These are phyloP conservation scores for Clarireedia paspali DNA, from an alignment of 2,329 filamentous ascomycete genomes.

Conservation along the genomic window DNA sequence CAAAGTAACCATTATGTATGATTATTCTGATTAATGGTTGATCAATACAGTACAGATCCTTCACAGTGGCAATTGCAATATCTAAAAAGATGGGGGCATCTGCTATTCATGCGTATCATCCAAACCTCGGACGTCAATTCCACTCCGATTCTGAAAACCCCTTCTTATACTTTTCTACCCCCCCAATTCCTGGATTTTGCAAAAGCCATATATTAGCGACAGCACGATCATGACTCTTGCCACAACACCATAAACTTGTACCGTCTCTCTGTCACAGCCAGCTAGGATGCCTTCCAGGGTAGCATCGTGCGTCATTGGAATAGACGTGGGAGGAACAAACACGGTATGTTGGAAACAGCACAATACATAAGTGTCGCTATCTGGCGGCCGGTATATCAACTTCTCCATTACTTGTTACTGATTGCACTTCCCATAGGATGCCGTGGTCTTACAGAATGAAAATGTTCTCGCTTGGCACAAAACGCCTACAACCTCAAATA, in stretches of 20 bases:
- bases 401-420: not conserved
- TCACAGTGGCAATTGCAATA: too few species aligned
- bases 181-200: too few species aligned
- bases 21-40: not conserved
- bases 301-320: constrained; percentile 23
- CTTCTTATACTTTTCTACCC: too few species aligned
- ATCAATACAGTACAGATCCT: not conserved
- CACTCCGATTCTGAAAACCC: too few species aligned
- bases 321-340: constrained; percentile 55
- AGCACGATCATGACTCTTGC: too few species aligned
- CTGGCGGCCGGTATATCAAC: not conserved
- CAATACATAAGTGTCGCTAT: too few species aligned
- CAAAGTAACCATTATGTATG: not conserved
- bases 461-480: constrained; percentile 37
- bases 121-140: too few species aligned
- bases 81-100: too few species aligned
- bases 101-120: too few species aligned
- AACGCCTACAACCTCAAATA: constrained; percentile 41
- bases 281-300: constrained; percentile 18
- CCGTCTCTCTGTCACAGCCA: too few species aligned
- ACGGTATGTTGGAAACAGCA: constrained; percentile 27
- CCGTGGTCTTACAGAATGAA: constrained; percentile 21
- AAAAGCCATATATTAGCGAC: too few species aligned
- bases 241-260: too few species aligned
- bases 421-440: constrained; percentile 11